Percentiles rank a stretch among this genome's conserved stretches.
Conservation (phyloP, 306 rosid species). For the Dicorynia guianensis region DNA sequence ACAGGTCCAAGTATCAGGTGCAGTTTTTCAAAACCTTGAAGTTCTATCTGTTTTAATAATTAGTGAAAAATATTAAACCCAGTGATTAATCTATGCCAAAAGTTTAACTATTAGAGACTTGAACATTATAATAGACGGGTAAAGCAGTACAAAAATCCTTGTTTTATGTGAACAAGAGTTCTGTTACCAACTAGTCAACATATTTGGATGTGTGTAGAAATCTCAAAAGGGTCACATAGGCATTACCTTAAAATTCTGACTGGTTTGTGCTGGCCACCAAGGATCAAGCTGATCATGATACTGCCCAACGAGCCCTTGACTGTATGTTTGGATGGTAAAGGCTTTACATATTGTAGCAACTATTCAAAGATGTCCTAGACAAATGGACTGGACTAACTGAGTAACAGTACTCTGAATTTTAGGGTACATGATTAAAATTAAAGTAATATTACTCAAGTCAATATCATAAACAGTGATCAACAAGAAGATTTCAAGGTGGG, state of each 20-base stretch:
- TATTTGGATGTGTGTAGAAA: constrained; percentile 8
- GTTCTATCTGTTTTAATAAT: too few species aligned
- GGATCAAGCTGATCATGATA: constrained; percentile 19
- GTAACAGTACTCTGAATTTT: too few species aligned
- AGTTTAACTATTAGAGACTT: too few species aligned
- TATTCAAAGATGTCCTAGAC: too few species aligned
- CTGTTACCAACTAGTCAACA: not conserved
- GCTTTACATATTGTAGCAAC: not conserved
- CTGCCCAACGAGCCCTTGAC: constrained; percentile 52
- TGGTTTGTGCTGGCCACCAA: constrained; percentile 51
- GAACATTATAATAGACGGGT: not conserved
- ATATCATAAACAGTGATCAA: not conserved
- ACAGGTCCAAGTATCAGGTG: constrained; percentile 50
- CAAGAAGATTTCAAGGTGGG: too few species aligned
- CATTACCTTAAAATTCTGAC: constrained; percentile 34
- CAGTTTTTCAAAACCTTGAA: not conserved
- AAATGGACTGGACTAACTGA: too few species aligned
- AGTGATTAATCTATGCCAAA: not conserved
- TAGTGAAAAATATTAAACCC: not conserved
- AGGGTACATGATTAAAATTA: too few species aligned
- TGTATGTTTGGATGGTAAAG: constrained; percentile 41
- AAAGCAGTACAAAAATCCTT: too few species aligned
- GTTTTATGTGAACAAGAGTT: not conserved
- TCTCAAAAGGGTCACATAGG: constrained; percentile 53
- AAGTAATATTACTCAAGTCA: too few species aligned